phyloP scores from a whole-genome alignment of 2,329 filamentous ascomycete genomes.

The Fusarium sp. region DNA sequence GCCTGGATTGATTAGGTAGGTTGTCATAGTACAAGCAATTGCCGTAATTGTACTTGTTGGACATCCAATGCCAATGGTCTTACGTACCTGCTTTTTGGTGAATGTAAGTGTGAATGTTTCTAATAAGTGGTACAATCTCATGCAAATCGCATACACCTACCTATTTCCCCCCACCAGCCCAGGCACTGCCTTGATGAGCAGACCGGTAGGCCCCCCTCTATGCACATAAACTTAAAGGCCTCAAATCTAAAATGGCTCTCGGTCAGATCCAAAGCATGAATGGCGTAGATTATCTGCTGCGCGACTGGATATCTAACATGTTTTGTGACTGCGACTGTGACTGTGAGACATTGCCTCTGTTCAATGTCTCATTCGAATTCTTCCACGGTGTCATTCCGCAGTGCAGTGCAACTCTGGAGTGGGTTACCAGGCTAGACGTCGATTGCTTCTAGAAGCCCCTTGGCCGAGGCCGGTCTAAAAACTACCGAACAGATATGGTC shows the following conservation, averaged over 20 bases:
- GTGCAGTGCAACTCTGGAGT: background rate
- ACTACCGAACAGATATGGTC: background rate
- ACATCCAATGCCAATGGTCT: background rate
- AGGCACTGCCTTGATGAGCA: background rate
- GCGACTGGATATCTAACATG: background rate
- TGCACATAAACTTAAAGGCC: conserved; percentile 5
- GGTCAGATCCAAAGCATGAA: conserved; percentile 13
- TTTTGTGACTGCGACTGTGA: background rate
- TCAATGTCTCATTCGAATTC: conserved; percentile 1
- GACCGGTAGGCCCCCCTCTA: background rate
- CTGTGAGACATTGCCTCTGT: background rate
- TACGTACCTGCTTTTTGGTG: background rate
- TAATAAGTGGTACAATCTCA: background rate
- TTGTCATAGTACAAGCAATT: background rate
- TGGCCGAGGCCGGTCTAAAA: background rate
- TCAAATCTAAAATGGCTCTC: conserved; percentile 21
- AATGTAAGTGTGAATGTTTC: background rate
- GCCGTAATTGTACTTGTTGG: background rate
- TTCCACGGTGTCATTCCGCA: conserved; percentile 1
- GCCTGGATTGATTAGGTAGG: background rate
- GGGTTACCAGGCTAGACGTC: background rate
- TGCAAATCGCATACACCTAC: background rate
- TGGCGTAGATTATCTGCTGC: background rate
- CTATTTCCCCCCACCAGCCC: background rate
- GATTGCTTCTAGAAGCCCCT: conserved; percentile 22